A percentile compares a stretch with the other conserved stretches of the same genome.
These are phyloP conservation scores for Cajanus cajan DNA, from an alignment of 306 rosid genomes.

Conservation along the genomic window DNA sequence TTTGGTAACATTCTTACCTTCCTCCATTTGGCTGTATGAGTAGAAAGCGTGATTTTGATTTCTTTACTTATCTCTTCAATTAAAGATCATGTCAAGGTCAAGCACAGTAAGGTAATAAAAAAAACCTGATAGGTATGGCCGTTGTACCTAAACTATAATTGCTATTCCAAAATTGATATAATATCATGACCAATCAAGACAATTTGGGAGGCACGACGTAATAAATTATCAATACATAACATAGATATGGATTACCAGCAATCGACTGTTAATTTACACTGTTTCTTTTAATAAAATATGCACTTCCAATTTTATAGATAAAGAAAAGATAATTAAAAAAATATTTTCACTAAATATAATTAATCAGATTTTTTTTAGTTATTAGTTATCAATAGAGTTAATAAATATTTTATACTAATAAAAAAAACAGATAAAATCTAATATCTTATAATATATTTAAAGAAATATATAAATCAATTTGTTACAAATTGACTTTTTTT, in stretches of 20 bases:
- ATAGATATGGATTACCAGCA: too few species aligned
- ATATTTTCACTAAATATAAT: too few species aligned
- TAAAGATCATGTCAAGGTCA: too few species aligned
- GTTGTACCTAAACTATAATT: constrained; percentile 27
- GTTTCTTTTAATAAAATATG: too few species aligned
- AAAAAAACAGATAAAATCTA: too few species aligned
- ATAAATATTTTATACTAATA: too few species aligned
- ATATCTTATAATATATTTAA: neutral
- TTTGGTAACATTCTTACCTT: constrained; percentile 17
- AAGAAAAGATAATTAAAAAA: too few species aligned
- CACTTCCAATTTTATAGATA: too few species aligned
- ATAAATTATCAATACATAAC: too few species aligned
- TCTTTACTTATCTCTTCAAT: neutral
- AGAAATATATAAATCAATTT: neutral
- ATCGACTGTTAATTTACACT: too few species aligned
- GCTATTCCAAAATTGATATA: neutral
- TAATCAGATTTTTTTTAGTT: too few species aligned
- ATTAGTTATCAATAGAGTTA: too few species aligned
- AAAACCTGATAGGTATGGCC: neutral
- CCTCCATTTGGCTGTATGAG: constrained; percentile 20
- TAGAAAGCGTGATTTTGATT: neutral
- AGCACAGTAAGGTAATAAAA: neutral
- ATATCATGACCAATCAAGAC: neutral
- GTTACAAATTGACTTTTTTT: neutral
- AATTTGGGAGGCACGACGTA: neutral